Evolutionary conservation across 2,329 filamentous ascomycete species (phyloP).

Genomic region (Colletotrichum chrysophilum): DNA sequence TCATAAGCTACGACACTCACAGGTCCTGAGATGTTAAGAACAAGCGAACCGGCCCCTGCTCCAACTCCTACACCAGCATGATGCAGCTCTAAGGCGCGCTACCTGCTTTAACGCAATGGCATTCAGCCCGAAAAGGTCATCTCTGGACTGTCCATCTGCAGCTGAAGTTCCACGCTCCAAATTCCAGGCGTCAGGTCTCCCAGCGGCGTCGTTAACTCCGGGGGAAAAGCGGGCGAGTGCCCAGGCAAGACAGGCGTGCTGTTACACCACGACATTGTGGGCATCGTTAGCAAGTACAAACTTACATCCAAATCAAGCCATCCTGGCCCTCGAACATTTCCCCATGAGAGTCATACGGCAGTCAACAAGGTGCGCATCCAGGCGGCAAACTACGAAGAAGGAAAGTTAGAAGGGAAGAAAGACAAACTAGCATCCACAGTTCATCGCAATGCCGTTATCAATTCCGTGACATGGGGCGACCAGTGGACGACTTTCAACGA

Average conservation of each 20-base stretch:
- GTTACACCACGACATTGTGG: slow-evolving; percentile 23
- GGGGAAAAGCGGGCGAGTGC: slow-evolving; percentile 25
- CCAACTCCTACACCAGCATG: slow-evolving; percentile 25
- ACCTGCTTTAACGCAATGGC: slow-evolving; percentile 45
- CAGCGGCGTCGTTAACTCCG: slow-evolving; percentile 24
- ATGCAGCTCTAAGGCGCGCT: slow-evolving; percentile 39
- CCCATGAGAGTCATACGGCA: too few species aligned
- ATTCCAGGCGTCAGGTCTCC: slow-evolving; percentile 17
- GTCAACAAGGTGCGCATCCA: too few species aligned
- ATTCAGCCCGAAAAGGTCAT: slow-evolving; percentile 42
- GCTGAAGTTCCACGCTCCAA: slow-evolving; percentile 23
- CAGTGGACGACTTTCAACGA: slow-evolving; percentile 37
- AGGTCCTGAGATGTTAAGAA: slow-evolving; percentile 38
- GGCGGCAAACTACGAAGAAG: too few species aligned
- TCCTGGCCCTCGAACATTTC: too few species aligned
- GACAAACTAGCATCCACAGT: neutral
- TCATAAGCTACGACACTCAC: slow-evolving; percentile 44
- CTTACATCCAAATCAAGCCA: neutral
- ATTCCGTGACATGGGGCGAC: slow-evolving; percentile 34
- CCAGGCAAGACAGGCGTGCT: slow-evolving; percentile 23
- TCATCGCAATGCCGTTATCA: slow-evolving; percentile 33
- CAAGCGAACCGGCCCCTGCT: slow-evolving; percentile 28
- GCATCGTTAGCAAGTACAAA: neutral
- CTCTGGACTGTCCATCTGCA: slow-evolving; percentile 46
- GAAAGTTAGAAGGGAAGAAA: too few species aligned